Conservation (phyloP, 352 stramenopile species). For the Globisporangium cystogenes region DNA sequence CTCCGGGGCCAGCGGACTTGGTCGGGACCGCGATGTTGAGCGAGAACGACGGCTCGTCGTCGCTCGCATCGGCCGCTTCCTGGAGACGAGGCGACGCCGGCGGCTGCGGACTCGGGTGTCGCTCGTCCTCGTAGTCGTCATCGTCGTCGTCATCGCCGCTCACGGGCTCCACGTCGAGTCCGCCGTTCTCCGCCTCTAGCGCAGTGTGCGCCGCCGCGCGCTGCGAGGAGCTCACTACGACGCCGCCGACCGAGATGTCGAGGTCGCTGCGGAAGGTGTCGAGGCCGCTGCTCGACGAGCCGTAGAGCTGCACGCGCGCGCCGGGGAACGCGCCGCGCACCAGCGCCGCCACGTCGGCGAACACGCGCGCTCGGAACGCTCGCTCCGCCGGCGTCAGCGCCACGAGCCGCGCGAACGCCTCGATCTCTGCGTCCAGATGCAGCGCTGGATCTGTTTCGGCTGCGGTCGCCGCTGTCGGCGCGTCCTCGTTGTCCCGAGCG, state of each 20-base stretch:
- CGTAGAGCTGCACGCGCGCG: conserved; percentile 54
- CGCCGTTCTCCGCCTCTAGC: not conserved
- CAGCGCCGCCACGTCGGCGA: conserved; percentile 38
- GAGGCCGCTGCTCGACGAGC: conserved; percentile 61
- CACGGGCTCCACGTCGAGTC: conserved; percentile 6
- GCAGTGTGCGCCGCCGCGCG: conserved; percentile 8
- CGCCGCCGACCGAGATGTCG: conserved; percentile 64
- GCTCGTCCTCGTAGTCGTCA: conserved; percentile 12
- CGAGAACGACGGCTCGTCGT: conserved; percentile 52
- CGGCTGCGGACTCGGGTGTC: not conserved
- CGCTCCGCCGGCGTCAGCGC: conserved; percentile 37
- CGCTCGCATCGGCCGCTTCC: not conserved
- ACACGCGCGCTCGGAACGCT: conserved; percentile 27
- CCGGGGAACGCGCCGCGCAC: conserved; percentile 32
- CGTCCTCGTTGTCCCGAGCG: not conserved
- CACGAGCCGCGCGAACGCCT: conserved; percentile 35
- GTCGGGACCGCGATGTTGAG: conserved; percentile 46
- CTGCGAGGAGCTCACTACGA: conserved; percentile 21
- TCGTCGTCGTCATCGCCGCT: conserved; percentile 6
- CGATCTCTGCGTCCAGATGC: conserved; percentile 38
- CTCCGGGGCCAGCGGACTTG: not conserved
- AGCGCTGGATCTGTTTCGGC: not conserved
- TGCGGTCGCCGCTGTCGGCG: not conserved
- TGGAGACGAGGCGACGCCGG: not conserved
- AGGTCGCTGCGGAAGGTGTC: conserved; percentile 75